Evolutionary conservation across 1,284 basidiomycete species (phyloP).

Genomic region (Heliocybe sulcata): DNA sequence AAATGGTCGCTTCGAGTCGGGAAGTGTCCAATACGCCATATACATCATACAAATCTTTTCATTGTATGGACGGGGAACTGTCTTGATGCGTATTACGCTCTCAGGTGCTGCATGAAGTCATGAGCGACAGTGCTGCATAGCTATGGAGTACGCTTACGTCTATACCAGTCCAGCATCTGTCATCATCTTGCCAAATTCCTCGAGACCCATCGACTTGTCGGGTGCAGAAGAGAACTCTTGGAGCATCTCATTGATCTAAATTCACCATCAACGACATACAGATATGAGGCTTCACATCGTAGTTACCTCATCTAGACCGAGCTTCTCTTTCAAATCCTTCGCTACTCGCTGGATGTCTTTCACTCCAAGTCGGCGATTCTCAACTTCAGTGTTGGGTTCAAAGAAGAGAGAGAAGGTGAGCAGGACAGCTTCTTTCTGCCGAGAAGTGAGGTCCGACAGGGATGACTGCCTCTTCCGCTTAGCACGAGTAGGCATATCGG

Average conservation of each 20-base stretch:
- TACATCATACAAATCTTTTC: no score
- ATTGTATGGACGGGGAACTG: no score
- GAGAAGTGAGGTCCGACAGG: background rate
- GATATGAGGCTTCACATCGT: constrained; percentile 2
- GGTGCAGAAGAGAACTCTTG: constrained; percentile 58
- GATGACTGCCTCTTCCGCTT: background rate
- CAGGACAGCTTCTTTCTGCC: background rate
- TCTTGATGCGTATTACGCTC: no score
- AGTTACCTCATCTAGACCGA: constrained; percentile 60
- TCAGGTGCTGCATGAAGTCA: no score
- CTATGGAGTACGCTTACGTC: background rate
- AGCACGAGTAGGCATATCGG: background rate
- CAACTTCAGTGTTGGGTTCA: background rate
- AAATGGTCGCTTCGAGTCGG: no score
- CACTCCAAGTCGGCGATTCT: background rate
- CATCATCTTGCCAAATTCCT: constrained; percentile 72
- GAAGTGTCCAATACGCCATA: no score
- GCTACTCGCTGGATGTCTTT: constrained; percentile 25
- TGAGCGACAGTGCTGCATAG: no score
- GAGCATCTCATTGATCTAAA: constrained; percentile 69
- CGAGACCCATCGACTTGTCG: constrained; percentile 58
- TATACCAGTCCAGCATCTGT: constrained; percentile 38
- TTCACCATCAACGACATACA: background rate
- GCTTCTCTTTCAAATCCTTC: constrained; percentile 53
- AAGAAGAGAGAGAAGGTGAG: background rate